Conservation (phyloP, 345 rosid species). For the Gossypium ekmanianum region DNA sequence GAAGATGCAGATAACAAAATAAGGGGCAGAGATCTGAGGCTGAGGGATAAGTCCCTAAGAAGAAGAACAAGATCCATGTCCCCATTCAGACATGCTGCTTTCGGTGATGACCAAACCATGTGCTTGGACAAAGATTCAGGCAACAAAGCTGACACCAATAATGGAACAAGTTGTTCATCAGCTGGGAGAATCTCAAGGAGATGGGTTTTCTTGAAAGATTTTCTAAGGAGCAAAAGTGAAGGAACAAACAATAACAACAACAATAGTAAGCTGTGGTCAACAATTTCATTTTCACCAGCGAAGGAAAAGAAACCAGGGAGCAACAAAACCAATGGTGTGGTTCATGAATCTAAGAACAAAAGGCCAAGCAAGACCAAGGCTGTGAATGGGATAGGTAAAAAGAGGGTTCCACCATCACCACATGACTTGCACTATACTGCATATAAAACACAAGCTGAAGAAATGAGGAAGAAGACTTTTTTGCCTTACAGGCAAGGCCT, state of each 20-base stretch:
- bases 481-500: constrained; percentile 92
- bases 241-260: constrained; percentile 64
- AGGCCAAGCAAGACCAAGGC: constrained; percentile 20
- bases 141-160: constrained; percentile 10
- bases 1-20: constrained; percentile 4
- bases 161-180: constrained; percentile 43
- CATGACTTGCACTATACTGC: constrained; percentile 89
- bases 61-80: constrained; percentile 91
- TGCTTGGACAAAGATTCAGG: background rate
- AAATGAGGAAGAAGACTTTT: constrained; percentile 89
- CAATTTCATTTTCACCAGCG: constrained; percentile 59
- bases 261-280: constrained; percentile 55
- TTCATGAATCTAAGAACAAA: constrained; percentile 5
- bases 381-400: constrained; percentile 34
- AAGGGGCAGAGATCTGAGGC: constrained; percentile 73
- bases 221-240: constrained; percentile 85
- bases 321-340: background rate
- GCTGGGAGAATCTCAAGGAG: constrained; percentile 88
- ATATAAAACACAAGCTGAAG: constrained; percentile 89
- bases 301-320: constrained; percentile 48
- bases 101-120: constrained; percentile 21
- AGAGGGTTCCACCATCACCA: constrained; percentile 69
- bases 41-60: constrained; percentile 59
- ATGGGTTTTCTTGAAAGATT: constrained; percentile 51
- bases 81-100: constrained; percentile 50